These are phyloP conservation scores for Alternaria novae-zelandiae DNA, from an alignment of 2,329 filamentous ascomycete genomes.

Conservation along the genomic window DNA sequence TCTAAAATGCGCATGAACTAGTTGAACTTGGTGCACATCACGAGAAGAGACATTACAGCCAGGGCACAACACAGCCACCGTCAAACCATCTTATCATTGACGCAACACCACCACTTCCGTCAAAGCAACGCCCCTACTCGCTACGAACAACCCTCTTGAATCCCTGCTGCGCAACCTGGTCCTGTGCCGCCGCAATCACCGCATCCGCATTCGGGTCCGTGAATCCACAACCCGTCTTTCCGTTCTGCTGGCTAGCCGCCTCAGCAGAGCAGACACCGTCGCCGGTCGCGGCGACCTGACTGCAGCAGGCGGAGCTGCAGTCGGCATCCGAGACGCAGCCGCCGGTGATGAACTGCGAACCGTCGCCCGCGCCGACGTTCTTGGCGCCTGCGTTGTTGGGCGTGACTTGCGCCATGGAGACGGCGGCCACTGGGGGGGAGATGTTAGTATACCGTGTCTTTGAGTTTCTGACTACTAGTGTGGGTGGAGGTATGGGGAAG, in stretches of 20 bases:
- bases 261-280: slow-evolving; percentile 38
- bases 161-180: slow-evolving; percentile 36
- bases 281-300: slow-evolving; percentile 25
- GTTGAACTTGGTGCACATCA: not conserved
- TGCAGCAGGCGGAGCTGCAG: slow-evolving; percentile 37
- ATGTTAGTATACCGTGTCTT: not conserved
- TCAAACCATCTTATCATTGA: not conserved
- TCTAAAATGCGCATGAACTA: not conserved
- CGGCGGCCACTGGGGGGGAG: slow-evolving; percentile 17
- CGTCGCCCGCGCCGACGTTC: slow-evolving; percentile 36
- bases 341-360: slow-evolving; percentile 41
- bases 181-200: slow-evolving; percentile 39
- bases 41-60: not conserved
- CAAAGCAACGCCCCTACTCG: slow-evolving; percentile 2
- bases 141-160: slow-evolving; percentile 34
- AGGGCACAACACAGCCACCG: not conserved
- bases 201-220: slow-evolving; percentile 34
- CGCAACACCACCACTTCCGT: not conserved
- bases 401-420: slow-evolving; percentile 26
- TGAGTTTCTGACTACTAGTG: too few species aligned
- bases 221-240: slow-evolving; percentile 42
- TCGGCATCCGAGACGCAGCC: slow-evolving; percentile 39
- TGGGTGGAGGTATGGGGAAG: too few species aligned
- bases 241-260: slow-evolving; percentile 36
- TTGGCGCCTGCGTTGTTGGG: slow-evolving; percentile 36